A percentile compares a stretch with the other conserved stretches of the same genome.
Evolutionary conservation across 805 yeast species (phyloP).

Genomic region (Wickerhamiella cacticola): DNA sequence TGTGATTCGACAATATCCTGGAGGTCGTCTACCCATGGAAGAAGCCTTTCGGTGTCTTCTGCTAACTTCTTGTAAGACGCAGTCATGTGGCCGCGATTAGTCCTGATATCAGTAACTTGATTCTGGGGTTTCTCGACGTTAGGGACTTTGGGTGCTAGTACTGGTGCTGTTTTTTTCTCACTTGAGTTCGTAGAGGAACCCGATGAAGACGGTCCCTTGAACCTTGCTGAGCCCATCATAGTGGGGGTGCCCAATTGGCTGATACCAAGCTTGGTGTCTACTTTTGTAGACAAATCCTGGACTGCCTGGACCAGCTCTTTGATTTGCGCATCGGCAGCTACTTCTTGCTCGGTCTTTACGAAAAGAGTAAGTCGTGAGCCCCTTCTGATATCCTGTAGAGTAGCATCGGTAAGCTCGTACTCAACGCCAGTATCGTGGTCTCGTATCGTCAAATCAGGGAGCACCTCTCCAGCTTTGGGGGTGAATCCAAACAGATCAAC

Average conservation of each 20-base stretch:
- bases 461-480: conserved; percentile 48
- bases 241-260: conserved; percentile 10
- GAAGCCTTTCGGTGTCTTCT: conserved; percentile 57
- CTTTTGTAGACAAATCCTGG: conserved; percentile 19
- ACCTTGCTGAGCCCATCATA: conserved; percentile 3
- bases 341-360: conserved; percentile 34
- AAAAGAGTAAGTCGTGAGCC: conserved; percentile 52
- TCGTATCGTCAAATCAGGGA: conserved; percentile 68
- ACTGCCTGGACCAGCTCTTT: conserved; percentile 25
- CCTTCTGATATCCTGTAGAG: conserved; percentile 43
- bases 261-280: conserved; percentile 13
- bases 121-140: conserved; percentile 36
- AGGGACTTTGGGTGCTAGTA: not conserved
- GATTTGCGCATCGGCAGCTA: conserved; percentile 22
- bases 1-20: conserved; percentile 86
- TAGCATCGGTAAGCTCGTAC: conserved; percentile 69
- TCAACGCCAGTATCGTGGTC: conserved; percentile 48
- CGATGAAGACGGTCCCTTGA: not conserved
- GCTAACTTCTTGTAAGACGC: conserved; percentile 62
- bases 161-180: not conserved
- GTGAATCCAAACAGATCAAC: conserved; percentile 81
- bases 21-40: conserved; percentile 76
- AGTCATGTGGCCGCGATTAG: conserved; percentile 50
- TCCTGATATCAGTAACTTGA: conserved; percentile 43
- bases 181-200: not conserved